phyloP scores from a whole-genome alignment of 495 filamentous ascomycete genomes.

The Xylaria cubensis region DNA sequence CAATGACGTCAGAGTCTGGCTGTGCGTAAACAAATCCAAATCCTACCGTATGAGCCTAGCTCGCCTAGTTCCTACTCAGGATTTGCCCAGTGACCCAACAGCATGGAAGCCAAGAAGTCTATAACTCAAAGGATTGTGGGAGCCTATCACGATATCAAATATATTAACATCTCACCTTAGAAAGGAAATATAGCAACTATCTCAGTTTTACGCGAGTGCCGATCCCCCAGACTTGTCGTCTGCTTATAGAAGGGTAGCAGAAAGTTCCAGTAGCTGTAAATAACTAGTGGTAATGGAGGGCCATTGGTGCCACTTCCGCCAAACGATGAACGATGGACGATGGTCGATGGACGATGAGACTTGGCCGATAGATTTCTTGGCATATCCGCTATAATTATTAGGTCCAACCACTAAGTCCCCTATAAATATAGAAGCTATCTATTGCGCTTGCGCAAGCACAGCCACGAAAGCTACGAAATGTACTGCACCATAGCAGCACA shows the following conservation, averaged over 20 bases:
- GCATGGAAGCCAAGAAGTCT: neutral
- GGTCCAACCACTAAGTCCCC: no score
- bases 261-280: neutral
- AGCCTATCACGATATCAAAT: neutral
- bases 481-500: no score
- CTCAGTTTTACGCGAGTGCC: neutral
- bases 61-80: neutral
- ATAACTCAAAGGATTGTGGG: neutral
- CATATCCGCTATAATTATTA: no score
- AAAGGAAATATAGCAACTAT: neutral
- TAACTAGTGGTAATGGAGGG: no score
- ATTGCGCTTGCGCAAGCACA: no score
- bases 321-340: no score
- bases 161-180: neutral
- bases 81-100: neutral
- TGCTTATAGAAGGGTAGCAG: neutral
- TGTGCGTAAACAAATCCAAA: conserved; percentile 2
- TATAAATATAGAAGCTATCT: no score
- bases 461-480: no score
- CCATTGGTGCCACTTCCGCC: no score
- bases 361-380: no score
- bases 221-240: neutral
- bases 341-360: no score
- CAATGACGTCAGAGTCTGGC: neutral
- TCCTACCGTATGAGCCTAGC: neutral